A percentile compares a stretch with the other conserved stretches of the same genome.
Conservation (phyloP, 2,329 filamentous ascomycete genomes). For the Endoconidiophora polonica region DNA sequence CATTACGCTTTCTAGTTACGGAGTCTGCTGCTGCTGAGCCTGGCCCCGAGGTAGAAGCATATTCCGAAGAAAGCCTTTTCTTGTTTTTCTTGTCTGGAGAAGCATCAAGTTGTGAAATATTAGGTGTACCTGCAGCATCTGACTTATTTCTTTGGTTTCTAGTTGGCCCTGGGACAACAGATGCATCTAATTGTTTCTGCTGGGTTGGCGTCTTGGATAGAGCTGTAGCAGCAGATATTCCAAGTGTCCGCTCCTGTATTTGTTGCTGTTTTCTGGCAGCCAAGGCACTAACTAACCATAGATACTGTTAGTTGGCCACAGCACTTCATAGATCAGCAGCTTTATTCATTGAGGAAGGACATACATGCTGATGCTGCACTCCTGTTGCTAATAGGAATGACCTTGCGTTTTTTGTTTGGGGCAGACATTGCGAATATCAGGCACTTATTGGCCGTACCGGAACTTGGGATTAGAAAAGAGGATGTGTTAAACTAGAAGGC, state of each 20-base stretch:
- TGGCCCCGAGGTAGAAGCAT: too few species aligned
- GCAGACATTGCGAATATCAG: not conserved
- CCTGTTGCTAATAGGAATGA: not conserved
- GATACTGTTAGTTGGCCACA: not conserved
- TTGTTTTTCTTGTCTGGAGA: too few species aligned
- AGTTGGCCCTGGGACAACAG: not conserved
- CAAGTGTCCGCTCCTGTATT: not conserved
- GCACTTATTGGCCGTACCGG: not conserved
- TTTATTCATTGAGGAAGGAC: not conserved
- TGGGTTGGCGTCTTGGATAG: not conserved
- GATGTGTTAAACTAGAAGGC: not conserved
- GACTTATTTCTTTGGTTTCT: not conserved
- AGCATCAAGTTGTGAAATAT: too few species aligned
- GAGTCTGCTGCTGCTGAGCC: too few species aligned
- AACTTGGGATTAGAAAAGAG: not conserved
- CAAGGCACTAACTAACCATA: conserved; percentile 10
- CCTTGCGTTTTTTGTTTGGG: conserved; percentile 10
- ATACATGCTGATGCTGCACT: conserved; percentile 9
- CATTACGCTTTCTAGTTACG: too few species aligned
- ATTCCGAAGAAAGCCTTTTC: too few species aligned
- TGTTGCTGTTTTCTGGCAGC: conserved; percentile 6
- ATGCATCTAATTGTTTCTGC: not conserved
- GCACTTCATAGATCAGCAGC: not conserved
- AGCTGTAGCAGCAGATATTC: not conserved
- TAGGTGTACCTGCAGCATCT: not conserved